phyloP scores from a whole-genome alignment of 1,284 basidiomycete genomes.

The Peniophora sp. region DNA sequence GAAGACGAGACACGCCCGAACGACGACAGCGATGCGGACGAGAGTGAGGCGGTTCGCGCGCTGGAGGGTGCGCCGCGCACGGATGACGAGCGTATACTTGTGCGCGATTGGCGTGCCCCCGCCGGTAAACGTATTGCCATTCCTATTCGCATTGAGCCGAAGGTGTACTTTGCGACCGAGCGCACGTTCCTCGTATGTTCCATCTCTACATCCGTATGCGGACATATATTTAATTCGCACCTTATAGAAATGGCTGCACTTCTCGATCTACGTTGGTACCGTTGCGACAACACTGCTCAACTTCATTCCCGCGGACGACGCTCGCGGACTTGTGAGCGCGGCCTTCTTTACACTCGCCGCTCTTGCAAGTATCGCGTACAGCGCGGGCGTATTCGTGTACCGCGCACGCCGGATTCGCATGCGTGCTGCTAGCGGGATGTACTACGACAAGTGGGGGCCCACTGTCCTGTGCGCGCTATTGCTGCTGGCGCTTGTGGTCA shows the following conservation, averaged over 20 bases:
- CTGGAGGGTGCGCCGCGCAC: constrained; percentile 22
- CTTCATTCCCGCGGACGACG: constrained; percentile 74
- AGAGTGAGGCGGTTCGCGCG: constrained; percentile 35
- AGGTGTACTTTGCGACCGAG: constrained; percentile 96
- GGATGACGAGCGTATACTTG: constrained; percentile 50
- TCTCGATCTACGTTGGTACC: constrained; percentile 81
- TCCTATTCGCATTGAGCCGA: constrained; percentile 93
- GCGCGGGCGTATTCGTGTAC: constrained; percentile 83
- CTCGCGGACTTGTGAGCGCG: constrained; percentile 76
- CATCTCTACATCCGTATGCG: not conserved
- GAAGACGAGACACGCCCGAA: constrained; percentile 12
- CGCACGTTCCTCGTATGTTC: constrained; percentile 74
- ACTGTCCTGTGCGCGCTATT: constrained; percentile 69
- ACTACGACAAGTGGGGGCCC: constrained; percentile 87
- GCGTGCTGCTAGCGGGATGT: constrained; percentile 71
- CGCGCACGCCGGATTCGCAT: constrained; percentile 72
- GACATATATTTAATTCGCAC: constrained; percentile 1
- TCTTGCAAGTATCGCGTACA: constrained; percentile 85
- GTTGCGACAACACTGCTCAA: constrained; percentile 90
- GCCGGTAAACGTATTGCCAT: constrained; percentile 88
- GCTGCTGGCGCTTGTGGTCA: constrained; percentile 66
- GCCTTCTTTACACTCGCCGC: constrained; percentile 85
- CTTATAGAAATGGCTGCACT: constrained; percentile 86
- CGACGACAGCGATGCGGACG: constrained; percentile 28
- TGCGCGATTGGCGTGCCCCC: constrained; percentile 76